These are phyloP conservation scores for Meyerozyma guilliermondii DNA, from an alignment of 1,139 yeast species.

Conservation along the genomic window DNA sequence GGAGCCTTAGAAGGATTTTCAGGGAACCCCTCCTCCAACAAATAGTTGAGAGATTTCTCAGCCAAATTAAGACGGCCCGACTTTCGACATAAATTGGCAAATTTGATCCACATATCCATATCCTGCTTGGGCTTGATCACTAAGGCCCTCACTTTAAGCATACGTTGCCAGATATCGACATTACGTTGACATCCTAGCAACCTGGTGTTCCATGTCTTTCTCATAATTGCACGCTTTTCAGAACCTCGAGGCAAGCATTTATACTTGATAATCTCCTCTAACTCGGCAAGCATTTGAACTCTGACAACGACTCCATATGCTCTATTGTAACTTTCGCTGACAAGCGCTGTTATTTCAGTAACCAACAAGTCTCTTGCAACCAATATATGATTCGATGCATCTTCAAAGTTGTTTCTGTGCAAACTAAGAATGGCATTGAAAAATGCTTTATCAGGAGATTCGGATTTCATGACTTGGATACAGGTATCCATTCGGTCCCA, in stretches of 20 bases:
- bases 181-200: slow-evolving; percentile 91
- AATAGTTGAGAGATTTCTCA: slow-evolving; percentile 78
- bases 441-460: slow-evolving; percentile 91
- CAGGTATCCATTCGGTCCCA: slow-evolving; percentile 97
- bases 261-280: slow-evolving; percentile 90
- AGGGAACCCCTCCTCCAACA: slow-evolving; percentile 59
- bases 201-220: slow-evolving; percentile 93
- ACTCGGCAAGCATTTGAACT: slow-evolving; percentile 93
- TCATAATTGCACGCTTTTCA: slow-evolving; percentile 69
- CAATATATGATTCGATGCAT: slow-evolving; percentile 72
- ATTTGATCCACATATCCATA: slow-evolving; percentile 97
- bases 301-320: slow-evolving; percentile 96
- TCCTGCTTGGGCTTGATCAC: slow-evolving; percentile 95
- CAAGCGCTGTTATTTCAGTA: slow-evolving; percentile 90
- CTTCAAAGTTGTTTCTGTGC: slow-evolving; percentile 81
- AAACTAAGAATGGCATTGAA: slow-evolving; percentile 84
- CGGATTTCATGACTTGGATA: slow-evolving; percentile 82
- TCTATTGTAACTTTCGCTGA: slow-evolving; percentile 92
- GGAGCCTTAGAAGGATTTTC: slow-evolving; percentile 76
- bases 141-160: slow-evolving; percentile 87
- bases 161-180: slow-evolving; percentile 97
- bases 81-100: slow-evolving; percentile 92
- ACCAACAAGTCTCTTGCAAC: slow-evolving; percentile 85
- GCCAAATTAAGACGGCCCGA: slow-evolving; percentile 90
- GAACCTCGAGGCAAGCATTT: slow-evolving; percentile 80